phyloP scores from a whole-genome alignment of 495 filamentous ascomycete genomes.

The Evernia prunastri region DNA sequence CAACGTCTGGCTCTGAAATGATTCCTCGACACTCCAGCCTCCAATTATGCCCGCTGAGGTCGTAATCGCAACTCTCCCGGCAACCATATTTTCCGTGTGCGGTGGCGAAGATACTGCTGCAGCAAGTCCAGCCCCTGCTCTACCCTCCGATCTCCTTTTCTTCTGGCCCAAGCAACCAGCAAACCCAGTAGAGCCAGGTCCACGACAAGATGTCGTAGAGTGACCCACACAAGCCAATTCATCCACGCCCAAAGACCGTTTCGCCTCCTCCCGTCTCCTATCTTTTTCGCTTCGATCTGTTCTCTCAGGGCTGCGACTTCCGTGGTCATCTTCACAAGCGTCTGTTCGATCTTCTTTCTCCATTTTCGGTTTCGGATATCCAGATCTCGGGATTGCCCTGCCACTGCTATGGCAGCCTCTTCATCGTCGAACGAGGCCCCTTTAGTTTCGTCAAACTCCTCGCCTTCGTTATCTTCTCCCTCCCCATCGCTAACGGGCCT shows the following conservation, averaged over 20 bases:
- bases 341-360: conserved; percentile 77
- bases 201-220: conserved; percentile 65
- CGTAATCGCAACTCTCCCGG: neutral
- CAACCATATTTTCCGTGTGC: conserved; percentile 44
- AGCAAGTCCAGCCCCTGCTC: conserved; percentile 68
- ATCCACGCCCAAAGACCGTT: conserved; percentile 60
- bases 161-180: conserved; percentile 72
- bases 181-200: conserved; percentile 64
- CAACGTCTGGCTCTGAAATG: neutral
- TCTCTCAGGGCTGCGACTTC: conserved; percentile 92
- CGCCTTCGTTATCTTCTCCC: conserved; percentile 42
- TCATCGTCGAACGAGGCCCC: conserved; percentile 25
- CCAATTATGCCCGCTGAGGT: neutral
- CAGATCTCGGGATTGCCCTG: conserved; percentile 17
- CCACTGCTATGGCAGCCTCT: conserved; percentile 15
- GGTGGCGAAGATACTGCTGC: conserved; percentile 54
- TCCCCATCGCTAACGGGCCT: conserved; percentile 78
- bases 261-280: conserved; percentile 44
- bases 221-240: conserved; percentile 61
- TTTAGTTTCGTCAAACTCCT: conserved; percentile 29
- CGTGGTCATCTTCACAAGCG: conserved; percentile 81
- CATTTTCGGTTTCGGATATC: conserved; percentile 48
- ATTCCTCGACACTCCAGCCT: neutral
- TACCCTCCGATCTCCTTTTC: conserved; percentile 65
- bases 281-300: conserved; percentile 60